Conservation (phyloP, 2,329 filamentous ascomycete genomes). For the Samsoniella hepiali region DNA sequence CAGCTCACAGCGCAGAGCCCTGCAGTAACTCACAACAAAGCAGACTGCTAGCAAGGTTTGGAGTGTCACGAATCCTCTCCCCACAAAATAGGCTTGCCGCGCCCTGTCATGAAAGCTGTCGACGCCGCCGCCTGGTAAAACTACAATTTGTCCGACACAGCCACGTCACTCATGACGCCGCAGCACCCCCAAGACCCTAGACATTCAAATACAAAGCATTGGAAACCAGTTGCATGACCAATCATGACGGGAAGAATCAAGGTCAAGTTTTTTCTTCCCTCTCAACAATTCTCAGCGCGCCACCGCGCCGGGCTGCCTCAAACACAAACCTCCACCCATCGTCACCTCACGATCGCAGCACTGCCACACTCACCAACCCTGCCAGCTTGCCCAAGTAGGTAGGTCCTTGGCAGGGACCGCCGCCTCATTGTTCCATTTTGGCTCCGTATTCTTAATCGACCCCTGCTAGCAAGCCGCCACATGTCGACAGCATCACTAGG, state of each 20-base stretch:
- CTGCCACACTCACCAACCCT: conserved; percentile 8
- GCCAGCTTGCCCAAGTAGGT: conserved; percentile 12
- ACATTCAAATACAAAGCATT: too few species aligned
- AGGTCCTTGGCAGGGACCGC: conserved; percentile 3
- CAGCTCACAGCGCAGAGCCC: background rate
- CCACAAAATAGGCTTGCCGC: conserved; percentile 12
- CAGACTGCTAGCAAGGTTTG: background rate
- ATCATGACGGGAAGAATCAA: too few species aligned
- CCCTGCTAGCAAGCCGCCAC: background rate
- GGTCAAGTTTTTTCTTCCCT: too few species aligned
- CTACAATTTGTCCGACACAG: too few species aligned
- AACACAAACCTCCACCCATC: background rate
- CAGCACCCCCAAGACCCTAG: too few species aligned
- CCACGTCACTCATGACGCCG: too few species aligned
- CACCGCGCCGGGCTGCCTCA: background rate
- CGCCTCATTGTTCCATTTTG: background rate
- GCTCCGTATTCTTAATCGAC: background rate
- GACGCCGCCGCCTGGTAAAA: too few species aligned
- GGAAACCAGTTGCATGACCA: too few species aligned
- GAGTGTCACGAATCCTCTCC: background rate
- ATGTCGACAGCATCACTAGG: too few species aligned
- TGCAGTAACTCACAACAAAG: background rate
- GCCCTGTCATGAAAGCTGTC: background rate
- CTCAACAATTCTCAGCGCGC: background rate
- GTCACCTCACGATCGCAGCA: conserved; percentile 10